Percentiles rank a stretch among this genome's conserved stretches.
Evolutionary conservation across 305 asterid genomes (phyloP).

Genomic region (Fraxinus sp.): DNA sequence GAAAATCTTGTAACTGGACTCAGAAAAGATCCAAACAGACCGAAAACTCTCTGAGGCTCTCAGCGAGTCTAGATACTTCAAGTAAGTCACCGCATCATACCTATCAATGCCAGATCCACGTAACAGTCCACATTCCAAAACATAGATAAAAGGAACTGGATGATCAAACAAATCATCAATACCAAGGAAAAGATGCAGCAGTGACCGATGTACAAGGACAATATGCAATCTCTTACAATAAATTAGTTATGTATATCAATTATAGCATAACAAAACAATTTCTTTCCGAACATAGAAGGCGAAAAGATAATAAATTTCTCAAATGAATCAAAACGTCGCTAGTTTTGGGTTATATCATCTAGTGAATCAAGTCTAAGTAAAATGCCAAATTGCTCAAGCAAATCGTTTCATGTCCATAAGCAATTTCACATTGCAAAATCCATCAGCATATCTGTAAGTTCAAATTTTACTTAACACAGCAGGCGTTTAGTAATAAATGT

Average conservation of each 20-base stretch:
- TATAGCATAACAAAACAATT: not conserved
- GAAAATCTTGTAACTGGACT: constrained; percentile 94
- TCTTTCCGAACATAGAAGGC: not conserved
- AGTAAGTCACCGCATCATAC: constrained; percentile 93
- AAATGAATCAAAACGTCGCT: not conserved
- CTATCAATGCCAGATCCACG: constrained; percentile 34
- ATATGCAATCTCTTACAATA: not conserved
- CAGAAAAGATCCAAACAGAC: constrained; percentile 96
- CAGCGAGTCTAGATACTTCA: constrained; percentile 92
- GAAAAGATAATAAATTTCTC: not conserved
- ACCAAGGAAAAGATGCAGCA: not conserved
- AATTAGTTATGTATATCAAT: not conserved
- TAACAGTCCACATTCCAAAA: not conserved
- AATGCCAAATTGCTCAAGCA: constrained; percentile 1
- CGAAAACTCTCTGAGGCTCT: constrained; percentile 98
- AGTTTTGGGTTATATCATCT: not conserved
- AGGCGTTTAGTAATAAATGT: not conserved
- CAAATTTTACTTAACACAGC: not conserved
- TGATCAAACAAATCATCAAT: not conserved
- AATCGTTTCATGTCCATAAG: constrained; percentile 4
- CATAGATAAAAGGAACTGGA: not conserved
- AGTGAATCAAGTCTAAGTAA: constrained; percentile 13
- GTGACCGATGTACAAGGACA: not conserved
- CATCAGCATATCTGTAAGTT: not conserved
- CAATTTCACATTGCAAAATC: constrained; percentile 6